Base-by-base conservation (phyloP, 2,329 filamentous ascomycete genomes). In the Ramularia collo-cygni region DNA sequence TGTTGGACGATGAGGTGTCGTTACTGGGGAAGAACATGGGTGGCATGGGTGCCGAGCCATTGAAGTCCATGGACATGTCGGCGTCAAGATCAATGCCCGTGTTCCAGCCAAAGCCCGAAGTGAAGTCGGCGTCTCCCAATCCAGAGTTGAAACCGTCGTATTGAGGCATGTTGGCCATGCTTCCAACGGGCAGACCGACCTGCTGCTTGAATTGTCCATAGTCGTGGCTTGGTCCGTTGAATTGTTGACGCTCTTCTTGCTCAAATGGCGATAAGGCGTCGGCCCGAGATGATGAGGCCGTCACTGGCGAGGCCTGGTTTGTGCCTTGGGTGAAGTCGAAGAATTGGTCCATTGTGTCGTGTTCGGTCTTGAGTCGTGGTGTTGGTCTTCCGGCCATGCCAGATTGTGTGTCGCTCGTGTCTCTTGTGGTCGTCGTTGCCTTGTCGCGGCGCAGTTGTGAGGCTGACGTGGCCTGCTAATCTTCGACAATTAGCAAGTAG, bases 151-250 rank as follows among this genome's bases (percentile, higher is more conserved):
- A 63, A 38, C 59, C 59, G 30, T 58, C 57, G 38, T 52, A 55
- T 26, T 85, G 83, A 59, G 92, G 76, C 9, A 89, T 84, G 64
- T 78, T 85, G 29, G 83, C 80, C 48, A 92, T 71, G 37, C 87
- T 89, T 47, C 88, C 88, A 1, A 86, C 82, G 0, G 92, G 86
- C 19, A 95, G 80, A 48, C 89, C 88, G 3, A 92, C 95, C 70
- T 95, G 89, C 63, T 98, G 92, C 68, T 87, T 85, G 70, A 95
- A 93, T 59, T 86, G 80, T 57, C 88, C 85, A 71, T 96, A 96
- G 66, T 94, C 86, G 68, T 95, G 89, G 64, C 87, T 95, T 7
- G 92, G 90, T 30, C 59, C 60, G 47, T 54, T 58, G 54, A 61
- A 64, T 37, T 60, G 58, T 39, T 61, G 59, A 12, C 51, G 55